Evolutionary conservation across 2,329 filamentous ascomycete species (phyloP).

Genomic region (Gliomastix tumulicola): DNA sequence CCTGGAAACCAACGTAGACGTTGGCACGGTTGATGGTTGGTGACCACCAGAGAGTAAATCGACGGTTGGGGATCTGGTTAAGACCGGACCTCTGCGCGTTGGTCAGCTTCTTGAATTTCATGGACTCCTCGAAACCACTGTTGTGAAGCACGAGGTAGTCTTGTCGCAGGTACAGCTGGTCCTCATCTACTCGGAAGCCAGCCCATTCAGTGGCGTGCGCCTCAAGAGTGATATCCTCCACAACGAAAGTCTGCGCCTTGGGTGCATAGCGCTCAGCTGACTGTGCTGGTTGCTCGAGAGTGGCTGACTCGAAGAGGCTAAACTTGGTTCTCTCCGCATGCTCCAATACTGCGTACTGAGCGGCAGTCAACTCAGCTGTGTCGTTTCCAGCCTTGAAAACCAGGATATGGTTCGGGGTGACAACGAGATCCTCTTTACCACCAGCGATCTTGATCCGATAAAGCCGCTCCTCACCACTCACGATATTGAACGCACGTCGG

Average conservation of each 20-base stretch:
- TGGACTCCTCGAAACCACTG: conserved; percentile 51
- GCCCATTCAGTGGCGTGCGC: conserved; percentile 35
- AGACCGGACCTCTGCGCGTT: conserved; percentile 95
- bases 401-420: conserved; percentile 40
- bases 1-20: conserved; percentile 98
- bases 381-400: conserved; percentile 29
- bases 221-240: conserved; percentile 35
- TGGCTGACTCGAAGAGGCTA: conserved; percentile 25
- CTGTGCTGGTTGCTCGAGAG: conserved; percentile 9
- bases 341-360: conserved; percentile 31
- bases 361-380: conserved; percentile 37
- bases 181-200: conserved; percentile 41
- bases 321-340: conserved; percentile 24
- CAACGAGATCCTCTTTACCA: conserved; percentile 36
- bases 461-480: conserved; percentile 35
- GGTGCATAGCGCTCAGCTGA: too few relatives aligned
- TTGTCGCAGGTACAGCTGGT: conserved; percentile 42
- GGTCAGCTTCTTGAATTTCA: conserved; percentile 99
- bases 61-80: conserved; percentile 97
- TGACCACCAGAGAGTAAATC: conserved; percentile 97
- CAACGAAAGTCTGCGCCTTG: conserved; percentile 17
- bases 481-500: conserved; percentile 41
- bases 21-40: conserved; percentile 91
- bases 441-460: conserved; percentile 38
- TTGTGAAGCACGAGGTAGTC: conserved; percentile 39